Evolutionary conservation across 2,329 filamentous ascomycete genomes (phyloP).

Genomic region (Aureobasidium sp.): DNA sequence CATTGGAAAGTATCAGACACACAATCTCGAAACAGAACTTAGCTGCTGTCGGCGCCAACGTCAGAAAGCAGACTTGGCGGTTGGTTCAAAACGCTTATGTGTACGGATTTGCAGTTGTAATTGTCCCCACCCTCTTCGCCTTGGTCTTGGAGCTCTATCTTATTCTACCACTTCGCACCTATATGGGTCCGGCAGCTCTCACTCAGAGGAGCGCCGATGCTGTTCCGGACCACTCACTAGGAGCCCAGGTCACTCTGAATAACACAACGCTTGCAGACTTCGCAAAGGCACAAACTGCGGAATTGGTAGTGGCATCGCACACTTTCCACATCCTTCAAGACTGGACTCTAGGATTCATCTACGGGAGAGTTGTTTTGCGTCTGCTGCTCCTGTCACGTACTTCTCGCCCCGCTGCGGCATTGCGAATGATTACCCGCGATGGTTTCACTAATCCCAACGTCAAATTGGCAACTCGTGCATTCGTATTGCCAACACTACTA

Average conservation of each 20-base stretch:
- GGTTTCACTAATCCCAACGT: slow-evolving; percentile 76
- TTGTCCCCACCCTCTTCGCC: slow-evolving; percentile 74
- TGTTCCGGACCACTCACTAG: slow-evolving; percentile 14
- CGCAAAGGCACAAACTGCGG: not conserved
- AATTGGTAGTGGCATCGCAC: slow-evolving; percentile 37
- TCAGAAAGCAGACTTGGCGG: slow-evolving; percentile 24
- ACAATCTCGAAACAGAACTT: slow-evolving; percentile 19
- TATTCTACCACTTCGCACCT: slow-evolving; percentile 77
- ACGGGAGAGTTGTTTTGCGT: slow-evolving; percentile 70
- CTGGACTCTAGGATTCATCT: slow-evolving; percentile 88
- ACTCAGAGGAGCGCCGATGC: not conserved
- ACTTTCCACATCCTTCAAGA: slow-evolving; percentile 83
- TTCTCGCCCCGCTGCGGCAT: slow-evolving; percentile 64
- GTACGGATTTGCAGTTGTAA: slow-evolving; percentile 63
- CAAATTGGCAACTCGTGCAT: slow-evolving; percentile 69
- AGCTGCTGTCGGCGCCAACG: slow-evolving; percentile 20
- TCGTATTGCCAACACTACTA: slow-evolving; percentile 67
- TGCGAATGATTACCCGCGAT: slow-evolving; percentile 60
- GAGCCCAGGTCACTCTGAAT: slow-evolving; percentile 11
- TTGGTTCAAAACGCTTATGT: slow-evolving; percentile 60
- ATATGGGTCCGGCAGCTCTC: slow-evolving; percentile 38
- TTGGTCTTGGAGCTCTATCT: slow-evolving; percentile 81
- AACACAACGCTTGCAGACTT: not conserved
- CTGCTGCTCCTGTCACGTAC: slow-evolving; percentile 60
- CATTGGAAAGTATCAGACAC: slow-evolving; percentile 14